A percentile compares a stretch with the other conserved stretches of the same genome.
Evolutionary conservation across 345 rosid genomes (phyloP).

Genomic region (Arabis hirsuta): DNA sequence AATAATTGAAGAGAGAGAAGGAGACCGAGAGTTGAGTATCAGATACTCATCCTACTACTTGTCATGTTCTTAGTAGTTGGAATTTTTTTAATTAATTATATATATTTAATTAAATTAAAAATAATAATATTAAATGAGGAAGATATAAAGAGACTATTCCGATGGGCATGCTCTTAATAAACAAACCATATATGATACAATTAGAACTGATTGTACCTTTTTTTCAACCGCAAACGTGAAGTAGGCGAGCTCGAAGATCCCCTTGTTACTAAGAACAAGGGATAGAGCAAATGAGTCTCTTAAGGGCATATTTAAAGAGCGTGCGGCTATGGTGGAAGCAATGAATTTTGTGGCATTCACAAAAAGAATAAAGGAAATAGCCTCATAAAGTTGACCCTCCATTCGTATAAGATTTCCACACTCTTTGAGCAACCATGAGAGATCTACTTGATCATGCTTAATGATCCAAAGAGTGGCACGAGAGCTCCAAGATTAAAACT

Average conservation of each 20-base stretch:
- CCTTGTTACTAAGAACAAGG: conserved; percentile 49
- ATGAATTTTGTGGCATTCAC: conserved; percentile 41
- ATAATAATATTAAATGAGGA: too few relatives aligned
- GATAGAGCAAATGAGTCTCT: conserved; percentile 55
- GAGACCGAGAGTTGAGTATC: too few relatives aligned
- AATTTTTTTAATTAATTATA: too few relatives aligned
- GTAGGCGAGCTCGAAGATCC: conserved; percentile 50
- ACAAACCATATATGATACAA: not conserved
- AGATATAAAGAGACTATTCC: too few relatives aligned
- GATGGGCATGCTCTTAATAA: too few relatives aligned
- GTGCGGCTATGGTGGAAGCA: conserved; percentile 39
- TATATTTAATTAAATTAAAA: too few relatives aligned
- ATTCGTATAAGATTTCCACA: conserved; percentile 4
- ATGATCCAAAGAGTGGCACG: conserved; percentile 40
- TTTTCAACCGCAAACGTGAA: conserved; percentile 29
- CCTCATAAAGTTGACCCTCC: conserved; percentile 40
- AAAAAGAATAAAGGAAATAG: conserved; percentile 15
- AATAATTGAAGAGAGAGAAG: too few relatives aligned
- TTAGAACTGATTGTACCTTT: conserved; percentile 35
- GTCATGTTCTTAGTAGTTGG: too few relatives aligned
- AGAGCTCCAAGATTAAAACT: conserved; percentile 39
- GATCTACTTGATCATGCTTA: conserved; percentile 29
- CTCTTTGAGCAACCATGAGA: conserved; percentile 14
- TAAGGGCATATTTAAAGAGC: conserved; percentile 47
- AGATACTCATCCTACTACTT: too few relatives aligned